Evolutionary conservation across 495 filamentous ascomycete genomes (phyloP), one percentile per base, ranked within the genome.

Genomic region (Bryoglossum gracile): DNA sequence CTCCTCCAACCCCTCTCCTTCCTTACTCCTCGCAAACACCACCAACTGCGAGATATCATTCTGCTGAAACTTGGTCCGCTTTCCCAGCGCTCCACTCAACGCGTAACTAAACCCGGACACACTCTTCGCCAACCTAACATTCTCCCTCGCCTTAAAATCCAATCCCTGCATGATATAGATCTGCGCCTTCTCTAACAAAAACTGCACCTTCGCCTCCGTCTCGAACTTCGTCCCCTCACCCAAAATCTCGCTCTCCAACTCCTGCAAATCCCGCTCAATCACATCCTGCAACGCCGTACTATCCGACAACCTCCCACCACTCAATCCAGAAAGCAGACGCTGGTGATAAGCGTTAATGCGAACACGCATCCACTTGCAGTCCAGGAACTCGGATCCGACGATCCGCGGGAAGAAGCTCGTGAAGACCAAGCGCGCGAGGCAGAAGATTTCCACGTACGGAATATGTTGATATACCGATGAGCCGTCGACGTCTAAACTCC

Each of bases 41-140:
- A 99, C 86, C 11, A 99, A 73, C 64, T 97, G 92, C 56, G 86
- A 94, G 55, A 81, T 82, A 57, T 89, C 88, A 17, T 82, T 86
- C 51, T 92, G 76, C 65, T 99, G 92, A 60, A 86, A 99, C 60
- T 83, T 88, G 1, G 92, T 99, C 48, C 92, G 72, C 68, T 95
- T 97, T 35, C 89, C 92, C 55, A 96, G 55, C 17, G 82, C 78
- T 11, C 94, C 92, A 2, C 88, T 91, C 46, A 99, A 62, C 0
- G 82, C 84, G 66, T 92, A 98, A 28, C 82, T 74, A 52, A 99
- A 87, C 0, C 77, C 75, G 13, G 79, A 82, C 16, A 72, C 59
- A 22, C 61, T 59, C 2, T 81, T 80, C 1, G 88, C 89, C 34
- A 71, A 62, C 23, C 77, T 67, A 1, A 99, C 66, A 61, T 88